A percentile compares a stretch with the other conserved stretches of the same genome.
Conservation (phyloP, 2,329 filamentous ascomycete genomes). For the Colletotrichum kahawae region DNA sequence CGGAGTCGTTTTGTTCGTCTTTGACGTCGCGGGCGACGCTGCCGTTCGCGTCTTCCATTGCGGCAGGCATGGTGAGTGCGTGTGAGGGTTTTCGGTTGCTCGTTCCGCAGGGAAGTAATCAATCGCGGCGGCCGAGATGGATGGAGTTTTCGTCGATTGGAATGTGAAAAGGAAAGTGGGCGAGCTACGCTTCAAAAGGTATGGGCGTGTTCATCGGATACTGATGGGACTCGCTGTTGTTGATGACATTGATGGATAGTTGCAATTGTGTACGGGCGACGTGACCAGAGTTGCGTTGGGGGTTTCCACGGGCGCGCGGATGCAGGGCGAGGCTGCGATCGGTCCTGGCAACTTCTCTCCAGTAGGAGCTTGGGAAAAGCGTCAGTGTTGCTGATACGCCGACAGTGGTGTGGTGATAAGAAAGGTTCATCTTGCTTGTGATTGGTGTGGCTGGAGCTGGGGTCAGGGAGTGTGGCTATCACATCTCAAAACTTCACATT, state of each 20-base stretch:
- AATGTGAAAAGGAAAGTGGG: not conserved
- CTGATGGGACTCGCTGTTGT: not conserved
- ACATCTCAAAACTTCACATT: slow-evolving; percentile 19
- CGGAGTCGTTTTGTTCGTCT: slow-evolving; percentile 43
- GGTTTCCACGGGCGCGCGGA: slow-evolving; percentile 11
- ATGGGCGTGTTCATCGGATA: not conserved
- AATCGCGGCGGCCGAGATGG: not conserved
- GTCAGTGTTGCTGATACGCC: slow-evolving; percentile 10
- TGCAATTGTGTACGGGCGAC: not conserved
- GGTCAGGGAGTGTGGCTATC: slow-evolving; percentile 3
- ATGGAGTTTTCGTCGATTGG: not conserved
- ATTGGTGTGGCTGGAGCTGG: not conserved
- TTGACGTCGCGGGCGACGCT: slow-evolving; percentile 39
- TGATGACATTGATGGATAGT: slow-evolving; percentile 8
- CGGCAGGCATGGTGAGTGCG: slow-evolving; percentile 6
- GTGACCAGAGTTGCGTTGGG: not conserved
- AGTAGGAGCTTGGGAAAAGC: slow-evolving; percentile 21
- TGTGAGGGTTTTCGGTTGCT: not conserved
- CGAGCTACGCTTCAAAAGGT: not conserved
- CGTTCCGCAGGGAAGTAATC: not conserved
- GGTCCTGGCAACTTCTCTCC: slow-evolving; percentile 17
- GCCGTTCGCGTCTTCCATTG: slow-evolving; percentile 34
- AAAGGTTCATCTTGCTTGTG: not conserved
- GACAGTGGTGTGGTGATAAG: not conserved
- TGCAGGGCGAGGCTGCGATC: slow-evolving; percentile 22